phyloP scores from a whole-genome alignment of 805 yeast genomes.

The Vanderwaltozyma verrucispora region DNA sequence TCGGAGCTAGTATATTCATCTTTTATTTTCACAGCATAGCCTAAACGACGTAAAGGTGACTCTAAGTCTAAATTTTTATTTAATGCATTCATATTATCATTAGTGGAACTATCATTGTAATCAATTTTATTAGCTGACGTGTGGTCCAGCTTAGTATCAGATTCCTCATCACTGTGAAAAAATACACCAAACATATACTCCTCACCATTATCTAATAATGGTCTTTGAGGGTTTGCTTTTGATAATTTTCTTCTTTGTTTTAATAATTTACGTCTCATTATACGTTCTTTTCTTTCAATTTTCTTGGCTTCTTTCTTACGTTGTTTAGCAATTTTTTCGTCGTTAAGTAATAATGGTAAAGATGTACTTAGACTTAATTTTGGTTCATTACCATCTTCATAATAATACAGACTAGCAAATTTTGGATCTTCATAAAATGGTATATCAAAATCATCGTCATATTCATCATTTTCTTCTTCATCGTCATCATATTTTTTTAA shows the following conservation, averaged over 20 bases:
- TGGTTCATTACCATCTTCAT: conserved; percentile 26
- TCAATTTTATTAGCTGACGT: background rate
- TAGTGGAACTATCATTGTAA: background rate
- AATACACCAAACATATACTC: conserved; percentile 28
- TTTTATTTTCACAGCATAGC: conserved; percentile 11
- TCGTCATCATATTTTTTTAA: conserved; percentile 7
- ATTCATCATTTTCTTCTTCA: conserved; percentile 20
- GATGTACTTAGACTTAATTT: conserved; percentile 26
- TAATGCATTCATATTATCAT: background rate
- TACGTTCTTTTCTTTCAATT: conserved; percentile 22
- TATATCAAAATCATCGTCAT: conserved; percentile 24
- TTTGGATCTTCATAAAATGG: conserved; percentile 35
- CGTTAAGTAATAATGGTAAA: conserved; percentile 24
- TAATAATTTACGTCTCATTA: conserved; percentile 20
- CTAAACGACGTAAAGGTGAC: conserved; percentile 17
- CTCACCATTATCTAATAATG: conserved; percentile 29
- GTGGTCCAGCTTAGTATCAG: conserved; percentile 2
- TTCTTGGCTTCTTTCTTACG: conserved; percentile 23
- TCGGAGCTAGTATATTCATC: conserved; percentile 21
- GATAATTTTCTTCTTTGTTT: conserved; percentile 9
- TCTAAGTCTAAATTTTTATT: conserved; percentile 11
- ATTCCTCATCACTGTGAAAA: conserved; percentile 25
- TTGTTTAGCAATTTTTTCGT: conserved; percentile 18
- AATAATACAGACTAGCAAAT: conserved; percentile 26
- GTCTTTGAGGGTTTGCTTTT: conserved; percentile 29